Conservation (phyloP, 805 yeast genomes). For the Yarrowia divulgata region DNA sequence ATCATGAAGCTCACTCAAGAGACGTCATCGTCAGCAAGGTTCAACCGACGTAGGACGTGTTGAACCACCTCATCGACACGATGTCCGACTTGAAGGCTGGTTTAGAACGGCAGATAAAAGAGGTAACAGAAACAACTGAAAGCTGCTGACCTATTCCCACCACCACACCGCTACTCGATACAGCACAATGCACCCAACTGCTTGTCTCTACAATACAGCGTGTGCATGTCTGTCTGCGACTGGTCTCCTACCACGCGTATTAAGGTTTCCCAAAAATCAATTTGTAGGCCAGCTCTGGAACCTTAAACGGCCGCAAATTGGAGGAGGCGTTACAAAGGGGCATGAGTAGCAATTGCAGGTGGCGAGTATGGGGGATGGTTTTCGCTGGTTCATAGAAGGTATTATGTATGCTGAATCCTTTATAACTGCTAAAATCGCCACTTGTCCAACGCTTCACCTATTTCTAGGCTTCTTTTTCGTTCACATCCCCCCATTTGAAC, state of each 20-base stretch:
- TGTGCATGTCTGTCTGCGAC: neutral
- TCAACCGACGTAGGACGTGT: neutral
- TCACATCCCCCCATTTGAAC: neutral
- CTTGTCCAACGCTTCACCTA: no score
- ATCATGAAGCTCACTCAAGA: no score
- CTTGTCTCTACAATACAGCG: neutral
- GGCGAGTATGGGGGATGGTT: no score
- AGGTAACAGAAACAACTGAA: neutral
- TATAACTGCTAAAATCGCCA: no score
- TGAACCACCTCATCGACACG: neutral
- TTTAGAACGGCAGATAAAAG: neutral
- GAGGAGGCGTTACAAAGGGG: no score
- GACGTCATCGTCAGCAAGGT: neutral
- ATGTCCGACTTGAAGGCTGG: neutral
- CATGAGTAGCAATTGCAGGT: no score
- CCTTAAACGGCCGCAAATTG: no score
- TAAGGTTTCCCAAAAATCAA: neutral
- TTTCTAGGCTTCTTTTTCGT: neutral
- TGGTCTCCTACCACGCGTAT: constrained; percentile 33
- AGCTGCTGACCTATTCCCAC: no score
- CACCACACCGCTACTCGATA: no score
- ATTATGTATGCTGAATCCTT: no score
- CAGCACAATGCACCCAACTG: neutral
- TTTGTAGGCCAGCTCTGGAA: neutral
- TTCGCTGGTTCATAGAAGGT: no score